Evolutionary conservation across 2,329 filamentous ascomycete genomes (phyloP), one percentile per base, ranked within the genome.

Genomic region (Fusarium sp.): DNA sequence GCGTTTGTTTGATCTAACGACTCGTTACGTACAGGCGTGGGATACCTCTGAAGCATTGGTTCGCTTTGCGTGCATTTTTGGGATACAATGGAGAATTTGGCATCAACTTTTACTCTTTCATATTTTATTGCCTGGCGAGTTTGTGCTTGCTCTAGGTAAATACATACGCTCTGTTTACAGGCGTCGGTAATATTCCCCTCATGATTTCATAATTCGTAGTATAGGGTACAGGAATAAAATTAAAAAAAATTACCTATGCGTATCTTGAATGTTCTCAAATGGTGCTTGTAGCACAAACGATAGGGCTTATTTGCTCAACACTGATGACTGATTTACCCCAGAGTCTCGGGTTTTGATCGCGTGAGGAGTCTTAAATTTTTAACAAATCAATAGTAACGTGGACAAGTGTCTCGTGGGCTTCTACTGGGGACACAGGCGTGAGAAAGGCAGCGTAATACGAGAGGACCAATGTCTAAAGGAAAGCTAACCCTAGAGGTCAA

Each of bases 101-200:
- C 27, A 52, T 45, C 29, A 15, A 17, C 27, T 60, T 66, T 29
- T 48, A 13, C 25, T 33, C 43, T 49, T 48, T 48, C 29, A 11
- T 29, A 29, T 58, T 51, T 52, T 54, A 37, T 49, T 46, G 50
- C 49, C 37, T 61, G 37, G 36, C 49, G 52, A 69, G 62, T 53
- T 37, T 65, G 39, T 36, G 40, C 39, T 65, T 67, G 18, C 49
- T 54, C 18, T 45, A 31, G 42, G 40, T 67, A 60, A 53, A 64
- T 41, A 36, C 47, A 64, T 41, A 36, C 47, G 57, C 50, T 69
- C 40, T 45, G 52, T 51, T 62, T 36, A 58, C 23, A 52, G 60
- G 60, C 47, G 55, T 48, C 43, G 31, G 60, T 43, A 48, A 54
- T 63, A 55, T 69, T 66, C 61, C 66, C 65, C 55, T 54, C 51